Conservation (phyloP, 257 asterid species). For the Solanum lycopersicoides region DNA sequence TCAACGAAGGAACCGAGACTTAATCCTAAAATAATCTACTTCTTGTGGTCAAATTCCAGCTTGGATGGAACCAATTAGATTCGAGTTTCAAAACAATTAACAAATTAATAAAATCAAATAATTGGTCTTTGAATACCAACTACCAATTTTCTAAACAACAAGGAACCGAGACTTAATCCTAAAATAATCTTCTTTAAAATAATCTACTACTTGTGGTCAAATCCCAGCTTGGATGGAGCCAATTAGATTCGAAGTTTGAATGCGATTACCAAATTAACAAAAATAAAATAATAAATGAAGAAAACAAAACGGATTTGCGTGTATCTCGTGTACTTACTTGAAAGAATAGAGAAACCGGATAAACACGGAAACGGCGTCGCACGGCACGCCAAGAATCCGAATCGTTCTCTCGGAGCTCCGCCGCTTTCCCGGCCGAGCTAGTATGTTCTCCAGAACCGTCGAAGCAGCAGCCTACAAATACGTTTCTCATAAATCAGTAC, state of each 20-base stretch:
- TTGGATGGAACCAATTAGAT: background rate
- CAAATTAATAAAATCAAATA: background rate
- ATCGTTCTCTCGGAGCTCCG: constrained; percentile 42
- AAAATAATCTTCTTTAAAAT: too few species aligned
- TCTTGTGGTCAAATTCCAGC: background rate
- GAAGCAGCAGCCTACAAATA: constrained; percentile 63
- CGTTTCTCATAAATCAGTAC: background rate
- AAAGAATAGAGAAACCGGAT: constrained; percentile 54
- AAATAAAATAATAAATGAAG: background rate
- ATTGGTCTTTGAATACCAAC: background rate
- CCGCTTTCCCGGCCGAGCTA: constrained; percentile 51
- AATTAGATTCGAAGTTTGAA: background rate
- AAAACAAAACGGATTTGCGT: background rate
- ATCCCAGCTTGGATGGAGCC: background rate
- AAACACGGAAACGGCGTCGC: constrained; percentile 72
- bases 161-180: background rate
- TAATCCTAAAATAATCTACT: background rate
- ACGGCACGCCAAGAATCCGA: constrained; percentile 73
- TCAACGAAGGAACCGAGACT: background rate
- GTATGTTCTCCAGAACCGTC: constrained; percentile 69
- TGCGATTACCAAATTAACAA: background rate
- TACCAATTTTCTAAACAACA: background rate
- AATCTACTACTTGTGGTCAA: background rate
- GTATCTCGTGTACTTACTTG: constrained; percentile 42
- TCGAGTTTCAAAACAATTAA: background rate